Evolutionary conservation across 2,329 filamentous ascomycete genomes (phyloP).

Genomic region (Colletotrichum agaves): DNA sequence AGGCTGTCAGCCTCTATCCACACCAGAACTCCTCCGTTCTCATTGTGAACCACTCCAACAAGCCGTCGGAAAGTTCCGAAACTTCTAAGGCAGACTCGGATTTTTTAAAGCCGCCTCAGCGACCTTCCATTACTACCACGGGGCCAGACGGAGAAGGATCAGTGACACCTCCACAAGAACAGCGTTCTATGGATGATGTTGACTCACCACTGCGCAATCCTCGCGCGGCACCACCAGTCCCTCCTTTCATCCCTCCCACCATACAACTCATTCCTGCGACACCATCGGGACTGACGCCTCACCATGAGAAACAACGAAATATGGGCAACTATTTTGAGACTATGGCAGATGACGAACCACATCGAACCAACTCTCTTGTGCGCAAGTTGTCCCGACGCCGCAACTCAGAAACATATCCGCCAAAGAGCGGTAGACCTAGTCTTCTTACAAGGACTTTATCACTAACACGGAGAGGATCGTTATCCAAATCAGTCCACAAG

Average conservation of each 20-base stretch:
- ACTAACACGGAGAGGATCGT: slow-evolving; percentile 53
- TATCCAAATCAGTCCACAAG: slow-evolving; percentile 39
- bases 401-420: slow-evolving; percentile 55
- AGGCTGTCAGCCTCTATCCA: slow-evolving; percentile 70
- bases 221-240: slow-evolving; percentile 62
- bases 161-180: slow-evolving; percentile 63
- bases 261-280: slow-evolving; percentile 73
- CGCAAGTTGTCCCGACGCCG: slow-evolving; percentile 62
- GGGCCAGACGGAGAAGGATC: slow-evolving; percentile 53
- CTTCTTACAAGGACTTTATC: slow-evolving; percentile 65
- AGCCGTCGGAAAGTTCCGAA: slow-evolving; percentile 59
- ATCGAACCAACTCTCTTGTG: slow-evolving; percentile 61
- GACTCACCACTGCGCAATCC: slow-evolving; percentile 73
- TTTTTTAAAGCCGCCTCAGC: slow-evolving; percentile 41
- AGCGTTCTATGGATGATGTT: slow-evolving; percentile 62
- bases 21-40: slow-evolving; percentile 74
- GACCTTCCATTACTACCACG: slow-evolving; percentile 52
- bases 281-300: slow-evolving; percentile 68
- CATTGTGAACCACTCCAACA: slow-evolving; percentile 67
- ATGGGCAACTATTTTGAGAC: slow-evolving; percentile 66
- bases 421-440: slow-evolving; percentile 51
- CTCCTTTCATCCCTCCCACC: slow-evolving; percentile 58
- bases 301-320: slow-evolving; percentile 61
- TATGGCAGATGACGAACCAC: slow-evolving; percentile 54
- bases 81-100: slow-evolving; percentile 44